A percentile compares a stretch with the other conserved stretches of the same genome.
These are phyloP conservation scores for Phialophora chinensis DNA, from an alignment of 2,329 filamentous ascomycete species.

Conservation along the genomic window DNA sequence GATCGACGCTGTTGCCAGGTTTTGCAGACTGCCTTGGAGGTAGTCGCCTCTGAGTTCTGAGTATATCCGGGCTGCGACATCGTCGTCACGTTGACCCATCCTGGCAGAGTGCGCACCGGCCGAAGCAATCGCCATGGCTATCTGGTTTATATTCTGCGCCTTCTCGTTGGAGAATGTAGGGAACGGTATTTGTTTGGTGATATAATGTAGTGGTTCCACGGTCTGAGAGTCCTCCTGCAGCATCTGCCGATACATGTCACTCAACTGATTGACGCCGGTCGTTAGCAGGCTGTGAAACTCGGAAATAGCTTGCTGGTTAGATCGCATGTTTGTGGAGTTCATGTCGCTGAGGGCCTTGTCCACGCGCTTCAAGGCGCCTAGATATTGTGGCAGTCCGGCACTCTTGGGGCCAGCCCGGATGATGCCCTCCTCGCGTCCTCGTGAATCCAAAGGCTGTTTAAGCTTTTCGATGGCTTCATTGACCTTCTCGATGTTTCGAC, in stretches of 20 bases:
- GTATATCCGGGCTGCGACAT: constrained; percentile 80
- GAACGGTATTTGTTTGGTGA: constrained; percentile 85
- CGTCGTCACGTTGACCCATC: constrained; percentile 61
- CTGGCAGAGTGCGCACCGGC: constrained; percentile 61
- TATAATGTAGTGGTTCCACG: constrained; percentile 87
- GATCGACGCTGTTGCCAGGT: constrained; percentile 84
- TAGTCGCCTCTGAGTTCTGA: constrained; percentile 86
- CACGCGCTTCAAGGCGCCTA: constrained; percentile 86
- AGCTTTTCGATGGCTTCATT: constrained; percentile 86
- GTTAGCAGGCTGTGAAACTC: constrained; percentile 80
- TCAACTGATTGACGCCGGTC: constrained; percentile 79
- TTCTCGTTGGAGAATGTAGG: constrained; percentile 79
- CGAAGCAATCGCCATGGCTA: constrained; percentile 77
- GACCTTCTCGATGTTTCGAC: constrained; percentile 85
- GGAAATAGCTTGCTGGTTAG: constrained; percentile 85
- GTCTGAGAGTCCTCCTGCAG: constrained; percentile 78
- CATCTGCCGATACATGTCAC: constrained; percentile 80
- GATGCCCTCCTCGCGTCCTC: constrained; percentile 88
- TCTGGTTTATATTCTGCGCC: constrained; percentile 74
- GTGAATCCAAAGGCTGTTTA: constrained; percentile 88
- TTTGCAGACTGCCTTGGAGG: constrained; percentile 79
- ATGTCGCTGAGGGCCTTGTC: constrained; percentile 84
- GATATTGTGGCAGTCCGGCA: constrained; percentile 80
- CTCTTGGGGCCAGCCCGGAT: constrained; percentile 86
- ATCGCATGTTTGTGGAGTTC: constrained; percentile 85